phyloP scores from a whole-genome alignment of 2,329 filamentous ascomycete species.

The Colletotrichum sp. region DNA sequence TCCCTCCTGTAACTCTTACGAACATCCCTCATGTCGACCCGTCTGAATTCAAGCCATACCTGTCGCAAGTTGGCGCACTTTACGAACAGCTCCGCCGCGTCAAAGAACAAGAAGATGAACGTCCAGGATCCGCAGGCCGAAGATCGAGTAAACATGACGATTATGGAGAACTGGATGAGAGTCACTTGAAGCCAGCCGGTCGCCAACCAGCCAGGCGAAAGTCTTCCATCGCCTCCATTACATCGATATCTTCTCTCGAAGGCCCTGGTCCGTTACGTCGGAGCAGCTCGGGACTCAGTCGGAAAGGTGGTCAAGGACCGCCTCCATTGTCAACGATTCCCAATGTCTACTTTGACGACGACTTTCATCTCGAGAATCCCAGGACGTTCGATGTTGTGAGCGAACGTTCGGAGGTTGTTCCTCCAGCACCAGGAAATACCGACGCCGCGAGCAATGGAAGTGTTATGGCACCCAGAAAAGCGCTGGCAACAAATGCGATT shows the following conservation, averaged over 20 bases:
- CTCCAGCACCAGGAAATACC: slow-evolving; percentile 59
- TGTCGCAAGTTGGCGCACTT: slow-evolving; percentile 82
- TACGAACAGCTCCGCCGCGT: slow-evolving; percentile 89
- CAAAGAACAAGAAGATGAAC: slow-evolving; percentile 76
- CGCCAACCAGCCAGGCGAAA: slow-evolving; percentile 43
- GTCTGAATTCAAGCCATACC: slow-evolving; percentile 82
- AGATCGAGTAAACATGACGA: slow-evolving; percentile 50
- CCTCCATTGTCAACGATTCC: slow-evolving; percentile 93
- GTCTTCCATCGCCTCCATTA: slow-evolving; percentile 49
- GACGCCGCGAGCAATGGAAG: slow-evolving; percentile 62
- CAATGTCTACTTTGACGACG: slow-evolving; percentile 90
- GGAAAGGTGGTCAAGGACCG: slow-evolving; percentile 71
- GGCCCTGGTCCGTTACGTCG: slow-evolving; percentile 46
- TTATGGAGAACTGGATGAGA: slow-evolving; percentile 44
- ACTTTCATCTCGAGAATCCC: slow-evolving; percentile 95
- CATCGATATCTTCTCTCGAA: slow-evolving; percentile 57
- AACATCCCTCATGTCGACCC: slow-evolving; percentile 84
- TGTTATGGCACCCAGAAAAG: slow-evolving; percentile 73
- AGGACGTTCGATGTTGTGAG: slow-evolving; percentile 96
- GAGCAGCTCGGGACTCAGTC: slow-evolving; percentile 53
- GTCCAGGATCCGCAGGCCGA: slow-evolving; percentile 26
- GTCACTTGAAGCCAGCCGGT: slow-evolving; percentile 51
- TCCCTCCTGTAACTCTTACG: slow-evolving; percentile 89
- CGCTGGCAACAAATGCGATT: slow-evolving; percentile 94
- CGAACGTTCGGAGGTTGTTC: slow-evolving; percentile 95